Evolutionary conservation across 73 alveolate species (phyloP), one percentile per base, ranked within the genome.

Genomic region (Halteria grandinella): DNA sequence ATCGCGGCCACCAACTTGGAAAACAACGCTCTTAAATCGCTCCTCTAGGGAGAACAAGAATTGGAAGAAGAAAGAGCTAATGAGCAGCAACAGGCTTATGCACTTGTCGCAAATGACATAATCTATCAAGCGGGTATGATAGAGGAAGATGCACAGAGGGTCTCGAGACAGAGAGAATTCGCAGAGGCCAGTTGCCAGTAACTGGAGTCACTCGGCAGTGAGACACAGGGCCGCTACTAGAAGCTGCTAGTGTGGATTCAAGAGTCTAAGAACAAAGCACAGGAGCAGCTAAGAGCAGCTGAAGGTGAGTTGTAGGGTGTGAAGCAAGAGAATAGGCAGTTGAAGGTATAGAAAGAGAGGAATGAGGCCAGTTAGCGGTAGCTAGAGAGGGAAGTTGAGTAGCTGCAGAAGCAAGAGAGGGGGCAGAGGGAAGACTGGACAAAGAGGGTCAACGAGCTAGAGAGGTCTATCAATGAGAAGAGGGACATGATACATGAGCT

Each of bases 1-100:
- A 34, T 79, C n/a, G 57, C 69, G 12, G 83, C 55, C 8, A 27
- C 76, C 48, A 57, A 57, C 6, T 77, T 79, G 20, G 89, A 79
- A 49, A 79, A 79, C 49, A 66, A 79, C 41, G 40, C 79, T 32
- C 58, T 79, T 12, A 63, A 79, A 52, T n/a, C 63, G n/a, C 51
- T 55, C 0, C 23, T 79, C 14, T 44, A 36, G 17, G 62, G 83
- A n/a, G 89, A 79, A 53, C 69, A 75, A 29, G 79, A 79, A 14
- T 45, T 79, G 20, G 34, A 72, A 51, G 89, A 79, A 18, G 75
- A 59, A 5, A 47, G 76, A 21, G 59, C 59, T 52, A 31, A 45
- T 33, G 83, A 75, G 14, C 84, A 79, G 33, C 51, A 75, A n/a
- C 59, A 69, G 29, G 83, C 89, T 18, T 28, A 39, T 20, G 39